Evolutionary conservation across 2,329 filamentous ascomycete genomes (phyloP), one percentile per base, ranked within the genome.

Genomic region (Raffaelea arxii): DNA sequence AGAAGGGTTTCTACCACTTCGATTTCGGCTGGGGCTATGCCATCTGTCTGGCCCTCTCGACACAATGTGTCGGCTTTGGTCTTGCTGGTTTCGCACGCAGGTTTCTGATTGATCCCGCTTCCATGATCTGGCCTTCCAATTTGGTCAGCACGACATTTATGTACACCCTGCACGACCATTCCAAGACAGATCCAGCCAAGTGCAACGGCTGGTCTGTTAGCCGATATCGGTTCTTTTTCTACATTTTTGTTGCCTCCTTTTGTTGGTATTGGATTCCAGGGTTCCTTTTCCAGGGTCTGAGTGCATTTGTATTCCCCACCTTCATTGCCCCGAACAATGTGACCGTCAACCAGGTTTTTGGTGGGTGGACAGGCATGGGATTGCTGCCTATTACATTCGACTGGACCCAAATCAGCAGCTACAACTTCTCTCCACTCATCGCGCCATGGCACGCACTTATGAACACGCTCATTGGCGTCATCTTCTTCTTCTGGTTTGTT

Each of bases 401-500:
- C 54, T 70, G 68, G 64, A 62, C 25, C 25, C 14, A 48, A 4
- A 16, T 48, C 4, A 27, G 11, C 5, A 36, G 19, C 21, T 41
- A 63, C 46, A 56, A 51, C 22, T 45, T 55, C 43, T 43, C 25
- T 14, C 51, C 51, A 25, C 42, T 52, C 4, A 30, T 50, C 16
- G 25, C 43, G 7, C 72, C 73, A 4, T 74, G 72, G 56, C 74
- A 78, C 61, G 75, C 74, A 24, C 81, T 80, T 38, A 66, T 78
- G 46, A 84, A 84, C 59, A 76, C 74, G 21, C 66, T 81, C 50
- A 62, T 80, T 39, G 79, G 79, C 25, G 69, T 75, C 43, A 69
- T 75, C 43, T 66, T 79, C 14, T 51, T 75, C 27, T 74, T 70
- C 38, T 70, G 72, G 54, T 72, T 75, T 44, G 97, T 98, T 80